phyloP scores from a whole-genome alignment of 352 stramenopile genomes.

The Phytophthora macrochlamydospora region DNA sequence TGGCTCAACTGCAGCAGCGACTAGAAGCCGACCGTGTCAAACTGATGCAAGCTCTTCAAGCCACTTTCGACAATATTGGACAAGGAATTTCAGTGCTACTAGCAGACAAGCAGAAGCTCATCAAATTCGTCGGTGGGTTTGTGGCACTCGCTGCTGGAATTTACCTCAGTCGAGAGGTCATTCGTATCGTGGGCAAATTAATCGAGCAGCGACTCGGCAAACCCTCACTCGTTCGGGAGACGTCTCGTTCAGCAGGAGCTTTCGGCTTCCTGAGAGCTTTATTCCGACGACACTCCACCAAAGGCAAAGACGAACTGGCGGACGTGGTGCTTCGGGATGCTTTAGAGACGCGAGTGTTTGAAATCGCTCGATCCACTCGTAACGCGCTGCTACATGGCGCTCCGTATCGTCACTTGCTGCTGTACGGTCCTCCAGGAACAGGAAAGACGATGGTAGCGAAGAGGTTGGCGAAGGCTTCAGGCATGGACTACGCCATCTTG shows the following conservation, averaged over 20 bases:
- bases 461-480: conserved; percentile 60
- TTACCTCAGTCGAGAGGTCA: conserved; percentile 65
- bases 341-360: conserved; percentile 66
- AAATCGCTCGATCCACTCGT: conserved; percentile 64
- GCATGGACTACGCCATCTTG: conserved; percentile 87
- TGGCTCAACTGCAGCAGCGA: conserved; percentile 59
- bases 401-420: conserved; percentile 82
- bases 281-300: conserved; percentile 26
- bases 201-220: conserved; percentile 74
- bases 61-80: conserved; percentile 75
- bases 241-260: conserved; percentile 53
- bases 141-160: conserved; percentile 61
- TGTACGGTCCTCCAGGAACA: conserved; percentile 84
- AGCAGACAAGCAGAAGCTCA: conserved; percentile 64
- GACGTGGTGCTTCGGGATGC: conserved; percentile 63
- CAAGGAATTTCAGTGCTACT: conserved; percentile 57
- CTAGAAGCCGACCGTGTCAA: conserved; percentile 71
- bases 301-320: conserved; percentile 48
- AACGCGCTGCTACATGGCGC: conserved; percentile 68
- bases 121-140: conserved; percentile 62
- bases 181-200: conserved; percentile 62
- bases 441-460: conserved; percentile 92
- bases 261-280: conserved; percentile 43
- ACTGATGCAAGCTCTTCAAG: conserved; percentile 66
- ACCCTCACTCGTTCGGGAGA: conserved; percentile 74